phyloP scores from a whole-genome alignment of 306 rosid species.

The Sicyos edulis region DNA sequence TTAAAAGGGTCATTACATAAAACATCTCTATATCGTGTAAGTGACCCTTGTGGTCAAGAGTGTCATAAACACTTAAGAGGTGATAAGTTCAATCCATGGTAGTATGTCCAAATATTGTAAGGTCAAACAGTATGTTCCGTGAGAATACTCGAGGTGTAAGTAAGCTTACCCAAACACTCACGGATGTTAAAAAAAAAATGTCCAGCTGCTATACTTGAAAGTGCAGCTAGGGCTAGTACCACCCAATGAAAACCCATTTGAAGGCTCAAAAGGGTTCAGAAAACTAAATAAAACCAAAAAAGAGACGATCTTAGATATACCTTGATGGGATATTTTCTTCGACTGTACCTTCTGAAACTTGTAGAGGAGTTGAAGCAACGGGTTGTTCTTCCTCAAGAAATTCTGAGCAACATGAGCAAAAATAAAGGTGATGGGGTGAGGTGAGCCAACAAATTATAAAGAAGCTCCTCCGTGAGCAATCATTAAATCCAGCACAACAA shows the following conservation, averaged over 20 bases:
- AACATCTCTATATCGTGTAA: neutral
- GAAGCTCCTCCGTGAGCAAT: neutral
- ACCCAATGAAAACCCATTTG: neutral
- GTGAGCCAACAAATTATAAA: neutral
- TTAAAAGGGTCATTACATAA: neutral
- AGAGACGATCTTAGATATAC: constrained; percentile 29
- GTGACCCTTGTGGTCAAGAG: too few species aligned
- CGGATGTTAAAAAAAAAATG: too few species aligned
- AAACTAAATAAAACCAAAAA: neutral
- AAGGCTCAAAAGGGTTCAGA: neutral
- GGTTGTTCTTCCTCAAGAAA: constrained; percentile 62
- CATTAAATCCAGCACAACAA: neutral
- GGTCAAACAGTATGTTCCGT: too few species aligned
- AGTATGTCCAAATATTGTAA: too few species aligned
- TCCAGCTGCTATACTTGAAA: neutral
- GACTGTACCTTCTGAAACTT: constrained; percentile 62
- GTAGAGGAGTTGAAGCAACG: constrained; percentile 63
- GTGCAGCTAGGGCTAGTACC: neutral
- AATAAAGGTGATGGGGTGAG: constrained; percentile 12
- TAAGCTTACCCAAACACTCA: too few species aligned
- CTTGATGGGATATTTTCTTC: constrained; percentile 86
- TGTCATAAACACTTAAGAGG: too few species aligned
- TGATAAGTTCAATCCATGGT: too few species aligned
- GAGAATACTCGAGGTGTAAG: too few species aligned
- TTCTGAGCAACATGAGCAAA: constrained; percentile 44